phyloP scores from a whole-genome alignment of 148 eudicot genomes.

The Fagopyrum homotropicum region DNA sequence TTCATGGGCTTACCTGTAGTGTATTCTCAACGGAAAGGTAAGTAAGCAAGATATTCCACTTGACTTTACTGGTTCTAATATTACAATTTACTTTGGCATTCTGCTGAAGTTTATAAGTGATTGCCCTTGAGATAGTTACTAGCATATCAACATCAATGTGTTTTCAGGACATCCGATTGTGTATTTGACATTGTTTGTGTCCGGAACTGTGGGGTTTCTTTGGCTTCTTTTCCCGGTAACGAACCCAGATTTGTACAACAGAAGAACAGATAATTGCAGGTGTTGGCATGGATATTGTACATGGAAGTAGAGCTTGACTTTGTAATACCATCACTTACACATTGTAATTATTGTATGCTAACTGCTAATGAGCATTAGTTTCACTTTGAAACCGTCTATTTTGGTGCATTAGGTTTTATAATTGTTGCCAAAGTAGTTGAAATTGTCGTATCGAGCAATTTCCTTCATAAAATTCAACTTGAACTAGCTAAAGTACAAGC shows the following conservation, averaged over 20 bases:
- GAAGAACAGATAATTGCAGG: slow-evolving; percentile 42
- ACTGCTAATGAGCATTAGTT: not conserved
- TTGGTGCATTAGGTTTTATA: not conserved
- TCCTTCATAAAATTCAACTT: too few relatives aligned
- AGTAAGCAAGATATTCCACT: not conserved
- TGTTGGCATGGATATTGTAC: slow-evolving; percentile 81
- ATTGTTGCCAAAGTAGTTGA: too few relatives aligned
- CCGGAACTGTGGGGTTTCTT: slow-evolving; percentile 48
- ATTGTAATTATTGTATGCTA: slow-evolving; percentile 5
- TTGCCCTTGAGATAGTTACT: not conserved
- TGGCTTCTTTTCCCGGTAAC: slow-evolving; percentile 62
- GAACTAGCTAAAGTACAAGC: too few relatives aligned
- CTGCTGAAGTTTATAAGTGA: not conserved
- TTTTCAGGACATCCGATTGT: slow-evolving; percentile 22
- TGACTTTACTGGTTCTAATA: too few relatives aligned
- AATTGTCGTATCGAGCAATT: too few relatives aligned
- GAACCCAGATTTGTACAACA: slow-evolving; percentile 46
- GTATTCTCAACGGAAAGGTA: slow-evolving; percentile 60
- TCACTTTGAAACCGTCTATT: not conserved
- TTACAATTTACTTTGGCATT: not conserved
- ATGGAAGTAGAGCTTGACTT: slow-evolving; percentile 32
- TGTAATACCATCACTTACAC: not conserved
- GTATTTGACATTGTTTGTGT: slow-evolving; percentile 33
- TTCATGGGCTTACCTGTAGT: slow-evolving; percentile 75
- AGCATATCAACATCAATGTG: not conserved